A percentile compares a stretch with the other conserved stretches of the same genome.
phyloP scores from a whole-genome alignment of 2,329 filamentous ascomycete genomes.

The Paraphaeosphaeria sporulosa region DNA sequence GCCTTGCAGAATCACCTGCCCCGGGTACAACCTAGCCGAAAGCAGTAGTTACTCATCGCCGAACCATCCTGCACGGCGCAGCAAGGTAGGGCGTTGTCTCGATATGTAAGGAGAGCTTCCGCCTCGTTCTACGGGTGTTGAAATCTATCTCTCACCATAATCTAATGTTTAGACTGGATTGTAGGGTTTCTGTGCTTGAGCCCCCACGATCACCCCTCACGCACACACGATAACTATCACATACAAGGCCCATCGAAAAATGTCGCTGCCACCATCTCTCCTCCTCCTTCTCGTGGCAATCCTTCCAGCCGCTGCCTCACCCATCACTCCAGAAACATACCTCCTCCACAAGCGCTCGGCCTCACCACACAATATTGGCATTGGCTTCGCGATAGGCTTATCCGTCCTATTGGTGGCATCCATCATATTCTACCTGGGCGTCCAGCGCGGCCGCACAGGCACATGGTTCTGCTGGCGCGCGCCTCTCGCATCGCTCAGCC shows the following conservation, averaged over 20 bases:
- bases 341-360: constrained; percentile 11
- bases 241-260: constrained; percentile 1
- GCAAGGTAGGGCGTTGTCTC: not conserved
- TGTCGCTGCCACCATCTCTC: constrained; percentile 7
- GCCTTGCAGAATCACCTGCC: constrained; percentile 10
- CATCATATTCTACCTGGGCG: constrained; percentile 15
- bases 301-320: constrained; percentile 10
- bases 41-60: constrained; percentile 10
- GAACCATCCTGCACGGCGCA: constrained; percentile 10
- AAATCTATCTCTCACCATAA: not conserved
- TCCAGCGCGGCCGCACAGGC: constrained; percentile 15
- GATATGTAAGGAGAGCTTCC: constrained; percentile 6
- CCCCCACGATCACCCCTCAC: not conserved
- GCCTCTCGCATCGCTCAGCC: not conserved
- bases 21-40: not conserved
- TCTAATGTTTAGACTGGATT: not conserved
- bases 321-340: constrained; percentile 1
- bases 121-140: not conserved
- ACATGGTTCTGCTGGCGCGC: constrained; percentile 16
- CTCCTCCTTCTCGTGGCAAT: constrained; percentile 7
- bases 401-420: constrained; percentile 8
- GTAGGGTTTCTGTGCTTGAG: constrained; percentile 8
- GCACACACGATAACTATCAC: not conserved
- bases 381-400: constrained; percentile 16
- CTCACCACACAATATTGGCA: constrained; percentile 8